These are phyloP conservation scores for Pyronema omphalodes DNA, from an alignment of 495 filamentous ascomycete species.

Conservation along the genomic window DNA sequence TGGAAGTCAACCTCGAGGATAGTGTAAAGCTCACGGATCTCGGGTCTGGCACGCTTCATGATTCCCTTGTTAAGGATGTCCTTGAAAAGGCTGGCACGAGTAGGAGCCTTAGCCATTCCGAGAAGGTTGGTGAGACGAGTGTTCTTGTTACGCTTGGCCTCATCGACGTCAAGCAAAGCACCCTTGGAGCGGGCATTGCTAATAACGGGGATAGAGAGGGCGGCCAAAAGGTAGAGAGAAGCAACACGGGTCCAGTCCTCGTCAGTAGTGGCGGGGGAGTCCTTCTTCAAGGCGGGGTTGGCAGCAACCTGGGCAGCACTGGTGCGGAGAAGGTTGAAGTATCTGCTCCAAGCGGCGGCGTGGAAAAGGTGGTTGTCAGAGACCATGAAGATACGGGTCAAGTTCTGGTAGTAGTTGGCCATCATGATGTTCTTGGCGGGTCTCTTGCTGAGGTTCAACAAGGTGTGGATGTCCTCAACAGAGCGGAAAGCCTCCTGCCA, in stretches of 20 bases:
- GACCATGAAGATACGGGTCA: constrained; percentile 93
- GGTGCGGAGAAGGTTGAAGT: constrained; percentile 87
- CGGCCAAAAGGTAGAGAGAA: constrained; percentile 89
- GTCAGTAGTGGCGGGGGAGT: constrained; percentile 77
- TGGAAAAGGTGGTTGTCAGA: constrained; percentile 99
- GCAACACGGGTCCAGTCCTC: constrained; percentile 74
- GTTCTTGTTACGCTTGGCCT: constrained; percentile 97
- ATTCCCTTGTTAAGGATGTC: constrained; percentile 90
- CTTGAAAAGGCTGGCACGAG: constrained; percentile 78
- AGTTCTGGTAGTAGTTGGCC: constrained; percentile 99
- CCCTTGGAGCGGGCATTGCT: constrained; percentile 92
- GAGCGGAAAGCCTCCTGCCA: constrained; percentile 99
- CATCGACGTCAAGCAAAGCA: constrained; percentile 88
- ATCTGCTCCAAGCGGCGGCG: constrained; percentile 87
- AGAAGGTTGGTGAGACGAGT: constrained; percentile 86
- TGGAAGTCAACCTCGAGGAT: constrained; percentile 99
- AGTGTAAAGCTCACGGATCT: constrained; percentile 92
- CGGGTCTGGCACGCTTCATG: constrained; percentile 71
- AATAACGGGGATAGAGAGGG: constrained; percentile 92
- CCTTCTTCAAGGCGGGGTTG: constrained; percentile 68
- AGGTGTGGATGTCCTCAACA: constrained; percentile 97
- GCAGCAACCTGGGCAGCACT: constrained; percentile 70
- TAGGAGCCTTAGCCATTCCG: constrained; percentile 76
- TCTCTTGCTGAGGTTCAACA: constrained; percentile 94
- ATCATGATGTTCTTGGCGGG: constrained; percentile 99